phyloP scores from a whole-genome alignment of 192 early-diverging fungal species.

The Backusella circina region DNA sequence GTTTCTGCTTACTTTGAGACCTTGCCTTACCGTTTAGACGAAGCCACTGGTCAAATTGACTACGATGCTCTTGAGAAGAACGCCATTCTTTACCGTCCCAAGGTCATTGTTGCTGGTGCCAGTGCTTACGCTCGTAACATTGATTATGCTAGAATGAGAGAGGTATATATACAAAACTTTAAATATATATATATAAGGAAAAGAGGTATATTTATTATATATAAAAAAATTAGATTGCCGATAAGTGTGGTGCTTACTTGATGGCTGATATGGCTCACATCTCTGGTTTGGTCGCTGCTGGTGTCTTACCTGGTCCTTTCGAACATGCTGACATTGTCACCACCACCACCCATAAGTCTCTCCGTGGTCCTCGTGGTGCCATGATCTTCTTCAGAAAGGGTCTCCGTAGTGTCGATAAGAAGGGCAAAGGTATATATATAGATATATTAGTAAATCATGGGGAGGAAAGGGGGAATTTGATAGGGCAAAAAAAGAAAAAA shows the following conservation, averaged over 20 bases:
- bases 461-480: neutral
- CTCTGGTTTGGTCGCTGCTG: constrained; percentile 86
- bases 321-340: constrained; percentile 95
- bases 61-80: constrained; percentile 83
- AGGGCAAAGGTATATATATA: constrained; percentile 64
- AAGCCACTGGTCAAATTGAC: constrained; percentile 88
- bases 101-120: constrained; percentile 94
- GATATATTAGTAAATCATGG: neutral
- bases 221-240: constrained; percentile 64
- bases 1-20: constrained; percentile 97
- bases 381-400: constrained; percentile 99
- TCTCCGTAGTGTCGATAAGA: constrained; percentile 82
- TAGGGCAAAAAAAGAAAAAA: neutral
- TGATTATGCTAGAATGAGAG: constrained; percentile 85
- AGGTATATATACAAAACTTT: constrained; percentile 18
- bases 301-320: constrained; percentile 85
- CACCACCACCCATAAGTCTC: constrained; percentile 98
- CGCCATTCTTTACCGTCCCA: constrained; percentile 87
- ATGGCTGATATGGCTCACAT: constrained; percentile 99
- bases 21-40: constrained; percentile 90
- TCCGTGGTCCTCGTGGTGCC: constrained; percentile 96
- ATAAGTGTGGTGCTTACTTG: constrained; percentile 81
- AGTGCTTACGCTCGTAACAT: constrained; percentile 94
- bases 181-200: neutral
- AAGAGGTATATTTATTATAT: neutral